Evolutionary conservation across 768 basidiomycete species (phyloP).

Genomic region (Dioszegia crocea): DNA sequence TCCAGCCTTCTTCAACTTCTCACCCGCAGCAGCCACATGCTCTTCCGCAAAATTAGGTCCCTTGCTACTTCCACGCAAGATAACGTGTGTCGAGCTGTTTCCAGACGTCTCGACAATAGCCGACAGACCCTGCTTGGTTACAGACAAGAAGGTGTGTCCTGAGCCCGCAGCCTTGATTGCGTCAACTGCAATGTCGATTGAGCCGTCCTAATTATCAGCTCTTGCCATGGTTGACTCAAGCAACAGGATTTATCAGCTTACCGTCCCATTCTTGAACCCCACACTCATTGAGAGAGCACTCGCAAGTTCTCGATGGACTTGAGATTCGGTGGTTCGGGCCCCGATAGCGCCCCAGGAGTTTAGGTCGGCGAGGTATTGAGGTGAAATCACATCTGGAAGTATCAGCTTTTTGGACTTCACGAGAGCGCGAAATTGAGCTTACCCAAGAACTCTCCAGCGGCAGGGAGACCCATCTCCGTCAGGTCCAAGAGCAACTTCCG

Average conservation of each 20-base stretch:
- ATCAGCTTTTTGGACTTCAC: no score
- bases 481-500: slow-evolving; percentile 82
- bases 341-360: slow-evolving; percentile 63
- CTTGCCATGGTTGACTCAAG: no score
- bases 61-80: slow-evolving; percentile 80
- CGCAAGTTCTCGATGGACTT: slow-evolving; percentile 50
- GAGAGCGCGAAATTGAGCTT: no score
- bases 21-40: slow-evolving; percentile 69
- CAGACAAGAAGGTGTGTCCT: slow-evolving; percentile 92
- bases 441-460: slow-evolving; percentile 90
- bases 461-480: slow-evolving; percentile 82
- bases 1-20: slow-evolving; percentile 72
- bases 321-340: slow-evolving; percentile 51
- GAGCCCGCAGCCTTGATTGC: slow-evolving; percentile 86
- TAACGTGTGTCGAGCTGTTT: slow-evolving; percentile 87
- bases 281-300: slow-evolving; percentile 81
- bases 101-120: slow-evolving; percentile 85
- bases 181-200: slow-evolving; percentile 84
- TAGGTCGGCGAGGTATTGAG: slow-evolving; percentile 51
- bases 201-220: slow-evolving; percentile 60
- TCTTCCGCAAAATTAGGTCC: slow-evolving; percentile 86
- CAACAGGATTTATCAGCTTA: slow-evolving; percentile 8
- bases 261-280: slow-evolving; percentile 96
- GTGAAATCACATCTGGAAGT: slow-evolving; percentile 52
- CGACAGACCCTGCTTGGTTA: slow-evolving; percentile 80